A percentile compares a stretch with the other conserved stretches of the same genome.
These are phyloP conservation scores for Blastobotrys mokoenaii DNA, from an alignment of 805 yeast species.

Conservation along the genomic window DNA sequence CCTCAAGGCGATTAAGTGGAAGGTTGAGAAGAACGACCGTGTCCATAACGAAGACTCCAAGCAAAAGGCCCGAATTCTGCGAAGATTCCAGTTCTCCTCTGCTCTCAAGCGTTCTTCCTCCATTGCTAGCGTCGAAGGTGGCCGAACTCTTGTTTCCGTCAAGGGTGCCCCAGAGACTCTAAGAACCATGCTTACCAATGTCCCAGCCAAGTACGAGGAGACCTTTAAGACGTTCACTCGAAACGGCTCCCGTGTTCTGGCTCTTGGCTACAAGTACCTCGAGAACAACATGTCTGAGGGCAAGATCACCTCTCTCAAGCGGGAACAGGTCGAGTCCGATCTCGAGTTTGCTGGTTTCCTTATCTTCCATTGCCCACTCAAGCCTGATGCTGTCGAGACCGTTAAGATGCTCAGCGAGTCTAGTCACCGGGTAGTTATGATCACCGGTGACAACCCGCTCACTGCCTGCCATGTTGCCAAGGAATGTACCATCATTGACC, in stretches of 20 bases:
- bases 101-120: constrained; percentile 93
- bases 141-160: constrained; percentile 65
- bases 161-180: constrained; percentile 99
- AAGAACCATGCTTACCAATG: constrained; percentile 57
- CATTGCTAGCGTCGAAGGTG: constrained; percentile 49
- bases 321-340: constrained; percentile 69
- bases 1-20: constrained; percentile 79
- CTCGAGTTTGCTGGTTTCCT: constrained; percentile 84
- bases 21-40: constrained; percentile 65
- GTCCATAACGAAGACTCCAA: constrained; percentile 41
- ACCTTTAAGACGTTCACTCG: constrained; percentile 85
- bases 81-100: constrained; percentile 96
- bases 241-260: constrained; percentile 92
- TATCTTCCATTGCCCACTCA: constrained; percentile 96
- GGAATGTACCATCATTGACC: constrained; percentile 80
- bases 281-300: constrained; percentile 41
- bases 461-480: constrained; percentile 97
- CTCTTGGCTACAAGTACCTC: constrained; percentile 78
- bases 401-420: constrained; percentile 90
- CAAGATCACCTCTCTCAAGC: constrained; percentile 49
- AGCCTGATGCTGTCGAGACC: constrained; percentile 84
- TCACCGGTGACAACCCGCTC: constrained; percentile 97
- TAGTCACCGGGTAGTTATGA: constrained; percentile 93
- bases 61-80: constrained; percentile 60
- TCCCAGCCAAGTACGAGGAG: constrained; percentile 76